Percentiles rank a stretch among this genome's conserved stretches.
phyloP scores from a whole-genome alignment of 2,329 filamentous ascomycete species.

The Penicillium sp. region DNA sequence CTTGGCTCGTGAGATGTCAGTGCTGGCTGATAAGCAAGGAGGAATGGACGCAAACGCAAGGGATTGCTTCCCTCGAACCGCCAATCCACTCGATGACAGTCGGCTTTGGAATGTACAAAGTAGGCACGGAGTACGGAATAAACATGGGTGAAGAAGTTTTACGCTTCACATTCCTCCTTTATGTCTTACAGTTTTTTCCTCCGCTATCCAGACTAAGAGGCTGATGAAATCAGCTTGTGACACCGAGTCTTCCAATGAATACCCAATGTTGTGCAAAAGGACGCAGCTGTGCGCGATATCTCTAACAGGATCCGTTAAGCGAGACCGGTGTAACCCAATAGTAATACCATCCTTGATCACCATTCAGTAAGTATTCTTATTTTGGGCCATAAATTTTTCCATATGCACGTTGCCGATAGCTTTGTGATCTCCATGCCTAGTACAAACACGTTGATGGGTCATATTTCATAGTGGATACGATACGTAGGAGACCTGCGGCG shows the following conservation, averaged over 20 bases:
- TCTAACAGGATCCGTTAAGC: constrained; percentile 5
- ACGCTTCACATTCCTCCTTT: constrained; percentile 1
- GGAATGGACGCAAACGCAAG: constrained; percentile 20
- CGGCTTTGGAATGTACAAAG: constrained; percentile 22
- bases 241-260: background rate
- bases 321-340: constrained; percentile 5
- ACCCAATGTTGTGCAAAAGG: background rate
- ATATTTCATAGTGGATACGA: constrained; percentile 14
- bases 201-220: background rate
- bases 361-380: background rate
- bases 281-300: background rate
- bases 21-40: constrained; percentile 23
- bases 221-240: background rate
- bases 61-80: constrained; percentile 13
- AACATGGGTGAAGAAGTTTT: constrained; percentile 5
- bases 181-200: background rate
- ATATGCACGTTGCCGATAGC: constrained; percentile 17
- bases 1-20: constrained; percentile 16
- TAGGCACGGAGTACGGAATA: background rate
- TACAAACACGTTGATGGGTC: constrained; percentile 16
- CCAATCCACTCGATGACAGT: constrained; percentile 18
- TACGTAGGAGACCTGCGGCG: background rate
- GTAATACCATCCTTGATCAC: background rate
- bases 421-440: constrained; percentile 8
- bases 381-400: background rate